Evolutionary conservation across 331 rosid species (phyloP).

Genomic region (Acacia concinna): DNA sequence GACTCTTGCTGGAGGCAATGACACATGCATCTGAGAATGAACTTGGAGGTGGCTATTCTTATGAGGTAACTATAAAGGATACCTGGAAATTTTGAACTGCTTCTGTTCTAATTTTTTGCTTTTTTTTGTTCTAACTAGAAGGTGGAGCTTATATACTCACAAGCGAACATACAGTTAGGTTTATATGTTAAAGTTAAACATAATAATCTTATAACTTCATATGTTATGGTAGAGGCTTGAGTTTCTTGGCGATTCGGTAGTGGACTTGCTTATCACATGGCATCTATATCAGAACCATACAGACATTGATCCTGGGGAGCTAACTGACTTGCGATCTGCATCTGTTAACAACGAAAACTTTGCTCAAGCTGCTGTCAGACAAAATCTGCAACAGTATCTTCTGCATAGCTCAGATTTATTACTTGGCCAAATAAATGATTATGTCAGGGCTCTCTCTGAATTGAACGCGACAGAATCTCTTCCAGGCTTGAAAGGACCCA

Average conservation of each 20-base stretch:
- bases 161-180: not conserved
- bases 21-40: constrained; percentile 72
- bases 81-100: not conserved
- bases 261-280: constrained; percentile 90
- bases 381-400: constrained; percentile 68
- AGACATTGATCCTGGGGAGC: constrained; percentile 82
- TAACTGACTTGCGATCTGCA: constrained; percentile 93
- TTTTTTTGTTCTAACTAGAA: not conserved
- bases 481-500: constrained; percentile 64
- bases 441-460: constrained; percentile 54
- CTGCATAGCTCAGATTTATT: constrained; percentile 69
- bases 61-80: constrained; percentile 59
- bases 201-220: constrained; percentile 25
- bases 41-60: constrained; percentile 61
- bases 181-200: constrained; percentile 24
- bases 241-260: constrained; percentile 88
- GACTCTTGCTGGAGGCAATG: constrained; percentile 79
- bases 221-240: constrained; percentile 76
- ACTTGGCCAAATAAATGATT: constrained; percentile 68
- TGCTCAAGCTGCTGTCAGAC: constrained; percentile 85
- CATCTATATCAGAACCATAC: constrained; percentile 65
- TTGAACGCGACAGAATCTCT: constrained; percentile 35
- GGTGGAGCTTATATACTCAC: not conserved
- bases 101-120: not conserved
- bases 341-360: constrained; percentile 85